Base-by-base conservation (phyloP, 2,329 filamentous ascomycete genomes). In the Xylariales sp. region DNA sequence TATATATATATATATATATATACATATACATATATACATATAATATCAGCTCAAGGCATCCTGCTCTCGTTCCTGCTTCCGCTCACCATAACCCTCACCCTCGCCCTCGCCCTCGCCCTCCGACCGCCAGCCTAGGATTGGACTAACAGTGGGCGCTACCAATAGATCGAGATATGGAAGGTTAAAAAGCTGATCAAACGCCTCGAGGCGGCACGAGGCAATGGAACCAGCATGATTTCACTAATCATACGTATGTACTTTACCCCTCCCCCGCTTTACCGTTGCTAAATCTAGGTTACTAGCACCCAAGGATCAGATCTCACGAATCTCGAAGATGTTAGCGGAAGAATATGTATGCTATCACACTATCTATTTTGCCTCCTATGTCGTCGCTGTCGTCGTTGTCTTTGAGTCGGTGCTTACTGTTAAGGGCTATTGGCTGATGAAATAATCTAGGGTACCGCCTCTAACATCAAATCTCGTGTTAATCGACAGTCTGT, bases 101-200 rank as follows among this genome's bases (percentile, higher is more conserved):
- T n/a, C 54, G 5, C 45, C 28, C 36, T 39, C 28, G 16, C 10
- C 8, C 10, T 32, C 43, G 39, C 16, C 46, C 5, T 65, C 46
- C 63, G 65, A 69, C 50, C 71, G 72, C 74, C 72, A 57, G 61
- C 53, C 18, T 14, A 18, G 16, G 32, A 41, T 70, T 72, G 12
- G 56, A 23, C 74, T 76, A 70, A 76, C 70, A 34, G n/a, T 14
- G 10, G n/a, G 34, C 48, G 45, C 62, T 59, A 43, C 54, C 53
- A 71, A 74, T 74, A 89, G 87, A 91, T 91, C 78, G 89, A 91
- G 83, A 91, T 91, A 85, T 94, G 92, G 93, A 97, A 99, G 91
- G 94, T 99, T 80, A 99, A 99, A 89, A 99, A 99, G 87, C 87
- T 99, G 80, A 97, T 99, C 85, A 99, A 98, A 85, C 93, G 96